These are phyloP conservation scores for Dioscorea alata DNA, from an alignment of 106 monocot species.

Conservation along the genomic window DNA sequence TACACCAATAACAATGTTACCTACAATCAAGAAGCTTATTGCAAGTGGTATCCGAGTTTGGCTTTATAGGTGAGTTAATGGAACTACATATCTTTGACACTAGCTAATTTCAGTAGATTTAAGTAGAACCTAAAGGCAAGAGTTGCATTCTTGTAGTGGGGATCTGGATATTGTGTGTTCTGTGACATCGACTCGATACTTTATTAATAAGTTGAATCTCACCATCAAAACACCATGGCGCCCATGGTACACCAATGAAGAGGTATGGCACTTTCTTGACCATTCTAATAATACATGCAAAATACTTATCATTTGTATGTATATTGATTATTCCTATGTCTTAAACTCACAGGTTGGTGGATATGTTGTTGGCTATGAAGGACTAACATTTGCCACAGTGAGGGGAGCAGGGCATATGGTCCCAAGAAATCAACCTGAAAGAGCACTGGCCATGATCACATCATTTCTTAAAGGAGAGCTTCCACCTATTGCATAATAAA, in stretches of 20 bases:
- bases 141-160: conserved; percentile 12
- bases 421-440: conserved; percentile 18
- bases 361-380: conserved; percentile 23
- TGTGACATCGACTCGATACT: conserved; percentile 21
- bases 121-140: not conserved
- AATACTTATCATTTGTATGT: not conserved
- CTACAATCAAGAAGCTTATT: conserved; percentile 19
- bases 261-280: conserved; percentile 5
- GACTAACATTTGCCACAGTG: conserved; percentile 21
- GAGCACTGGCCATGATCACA: conserved; percentile 16
- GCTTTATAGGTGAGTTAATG: conserved; percentile 25
- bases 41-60: conserved; percentile 19
- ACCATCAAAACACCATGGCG: conserved; percentile 8
- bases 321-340: not conserved
- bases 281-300: not conserved
- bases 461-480: conserved; percentile 15
- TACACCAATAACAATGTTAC: conserved; percentile 5
- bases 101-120: not conserved
- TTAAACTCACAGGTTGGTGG: conserved; percentile 29
- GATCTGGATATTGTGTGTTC: conserved; percentile 17
- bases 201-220: conserved; percentile 18
- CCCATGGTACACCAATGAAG: conserved; percentile 18
- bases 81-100: not conserved
- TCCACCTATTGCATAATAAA: not conserved
- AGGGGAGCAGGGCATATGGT: conserved; percentile 23